Evolutionary conservation across 2,329 filamentous ascomycete species (phyloP).

Genomic region (Fusarium avenaceum): DNA sequence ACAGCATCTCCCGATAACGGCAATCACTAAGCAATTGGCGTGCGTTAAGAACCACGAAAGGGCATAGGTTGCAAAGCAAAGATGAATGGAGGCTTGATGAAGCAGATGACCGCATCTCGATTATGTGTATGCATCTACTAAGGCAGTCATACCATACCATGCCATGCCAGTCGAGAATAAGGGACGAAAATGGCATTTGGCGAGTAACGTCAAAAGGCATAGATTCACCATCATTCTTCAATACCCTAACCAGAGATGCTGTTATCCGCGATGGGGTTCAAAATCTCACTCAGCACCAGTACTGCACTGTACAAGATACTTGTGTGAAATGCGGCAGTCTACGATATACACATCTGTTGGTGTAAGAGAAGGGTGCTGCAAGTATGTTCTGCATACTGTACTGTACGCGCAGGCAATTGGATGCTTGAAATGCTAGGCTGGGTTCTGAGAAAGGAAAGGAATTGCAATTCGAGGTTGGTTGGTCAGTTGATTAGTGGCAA

Average conservation of each 20-base stretch:
- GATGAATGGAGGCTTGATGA: conserved; percentile 27
- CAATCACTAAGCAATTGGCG: conserved; percentile 2
- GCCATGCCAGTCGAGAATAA: conserved; percentile 8
- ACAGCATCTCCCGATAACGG: conserved; percentile 32
- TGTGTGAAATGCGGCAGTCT: conserved; percentile 31
- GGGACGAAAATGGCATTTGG: conserved; percentile 6
- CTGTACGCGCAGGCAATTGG: conserved; percentile 50
- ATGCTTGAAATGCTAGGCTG: conserved; percentile 28
- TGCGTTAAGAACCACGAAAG: conserved; percentile 1
- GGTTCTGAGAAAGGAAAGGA: neutral
- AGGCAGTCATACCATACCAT: conserved; percentile 15
- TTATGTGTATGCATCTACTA: conserved; percentile 26
- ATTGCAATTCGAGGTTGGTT: conserved; percentile 3
- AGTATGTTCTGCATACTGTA: conserved; percentile 57
- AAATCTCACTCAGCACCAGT: conserved; percentile 36
- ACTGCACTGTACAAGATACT: conserved; percentile 15
- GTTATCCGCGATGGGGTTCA: conserved; percentile 37
- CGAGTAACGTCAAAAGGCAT: conserved; percentile 2
- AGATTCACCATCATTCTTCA: conserved; percentile 18
- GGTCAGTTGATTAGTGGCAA: conserved; percentile 30
- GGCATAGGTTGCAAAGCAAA: conserved; percentile 5
- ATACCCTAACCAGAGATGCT: conserved; percentile 29
- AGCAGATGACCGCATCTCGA: conserved; percentile 36
- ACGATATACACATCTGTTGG: conserved; percentile 31
- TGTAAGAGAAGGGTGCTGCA: conserved; percentile 49